Conservation (phyloP, 2,329 filamentous ascomycete genomes). For the Penicillium expansum region DNA sequence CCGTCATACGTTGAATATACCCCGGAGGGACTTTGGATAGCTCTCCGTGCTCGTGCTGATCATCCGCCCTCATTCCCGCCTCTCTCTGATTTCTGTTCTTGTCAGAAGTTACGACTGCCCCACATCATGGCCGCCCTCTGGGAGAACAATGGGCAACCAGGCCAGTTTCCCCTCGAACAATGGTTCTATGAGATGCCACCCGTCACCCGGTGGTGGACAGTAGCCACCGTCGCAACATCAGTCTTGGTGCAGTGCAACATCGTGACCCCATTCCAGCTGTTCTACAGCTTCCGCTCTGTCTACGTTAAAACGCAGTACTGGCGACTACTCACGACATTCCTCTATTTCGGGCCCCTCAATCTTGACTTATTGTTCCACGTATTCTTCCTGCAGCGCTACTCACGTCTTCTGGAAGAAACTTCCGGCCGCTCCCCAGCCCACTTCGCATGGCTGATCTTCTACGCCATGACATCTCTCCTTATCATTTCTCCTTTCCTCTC, state of each 20-base stretch:
- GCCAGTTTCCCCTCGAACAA: conserved; percentile 78
- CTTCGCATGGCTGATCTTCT: conserved; percentile 91
- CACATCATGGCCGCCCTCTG: conserved; percentile 44
- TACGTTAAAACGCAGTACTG: conserved; percentile 96
- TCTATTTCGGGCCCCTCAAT: conserved; percentile 93
- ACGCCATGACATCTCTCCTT: conserved; percentile 76
- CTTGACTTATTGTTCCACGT: conserved; percentile 96
- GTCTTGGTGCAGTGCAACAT: conserved; percentile 90
- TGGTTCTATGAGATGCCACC: conserved; percentile 99
- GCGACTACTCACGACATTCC: conserved; percentile 92
- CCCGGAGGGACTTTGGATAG: background rate
- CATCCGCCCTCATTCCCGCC: background rate
- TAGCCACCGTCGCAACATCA: conserved; percentile 82
- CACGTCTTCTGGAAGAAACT: conserved; percentile 89
- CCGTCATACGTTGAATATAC: conserved; percentile 4
- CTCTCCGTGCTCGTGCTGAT: conserved; percentile 5
- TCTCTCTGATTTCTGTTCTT: background rate
- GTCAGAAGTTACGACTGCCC: background rate
- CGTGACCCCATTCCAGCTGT: conserved; percentile 89
- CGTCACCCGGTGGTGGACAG: conserved; percentile 96
- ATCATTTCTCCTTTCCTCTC: conserved; percentile 80
- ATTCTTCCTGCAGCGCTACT: conserved; percentile 97
- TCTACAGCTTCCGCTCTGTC: conserved; percentile 91
- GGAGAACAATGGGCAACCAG: conserved; percentile 47
- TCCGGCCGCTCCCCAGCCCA: conserved; percentile 88